Evolutionary conservation across 2,329 filamentous ascomycete species (phyloP), one percentile per base, ranked within the genome.

Genomic region (Drechslerella dactyloides): DNA sequence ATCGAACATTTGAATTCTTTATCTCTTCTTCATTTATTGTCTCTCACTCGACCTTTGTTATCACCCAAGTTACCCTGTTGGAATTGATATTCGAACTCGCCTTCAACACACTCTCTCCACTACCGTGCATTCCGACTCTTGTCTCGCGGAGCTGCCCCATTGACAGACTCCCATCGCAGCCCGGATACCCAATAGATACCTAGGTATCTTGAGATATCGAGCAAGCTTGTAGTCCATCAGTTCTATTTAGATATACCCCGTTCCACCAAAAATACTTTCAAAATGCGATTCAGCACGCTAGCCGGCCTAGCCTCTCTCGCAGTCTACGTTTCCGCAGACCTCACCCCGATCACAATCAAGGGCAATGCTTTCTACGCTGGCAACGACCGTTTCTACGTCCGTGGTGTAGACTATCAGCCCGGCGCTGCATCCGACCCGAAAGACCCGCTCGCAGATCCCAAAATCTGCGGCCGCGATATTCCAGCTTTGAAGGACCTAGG

Each of bases 401-500:
- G 84, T 74, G 84, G 85, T 78, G 81, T 86, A 75, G 88, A 89
- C 80, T 89, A 88, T 79, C 86, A 88, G 79, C 86, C 85, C 55
- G 84, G 83, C 76, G 87, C 87, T 73, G 84, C 86, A 11, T 87
- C 86, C 58, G 80, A 86, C 46, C 80, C 86, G 55, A 81, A 82
- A 61, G 92, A 96, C 78, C 91, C 92, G 72, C 88, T 96, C 59
- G 87, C 90, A 73, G 88, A 96, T 77, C 78, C 82, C 23, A 80
- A 80, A 2, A 81, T 84, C 77, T 96, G 93, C 85, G 84, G 86
- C 79, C 89, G 92, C 75, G 91, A 96, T 78, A 89, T 96, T 76
- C 81, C 82, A 57, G 84, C 91, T 79, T 96, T 96, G 86, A 86
- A 90, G 83, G 85, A 91, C 75, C 84, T 97, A 56, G 91, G 92